Base-by-base conservation (phyloP, 1,139 yeast species). In the Yamadazyma kanchanaburiensis region DNA sequence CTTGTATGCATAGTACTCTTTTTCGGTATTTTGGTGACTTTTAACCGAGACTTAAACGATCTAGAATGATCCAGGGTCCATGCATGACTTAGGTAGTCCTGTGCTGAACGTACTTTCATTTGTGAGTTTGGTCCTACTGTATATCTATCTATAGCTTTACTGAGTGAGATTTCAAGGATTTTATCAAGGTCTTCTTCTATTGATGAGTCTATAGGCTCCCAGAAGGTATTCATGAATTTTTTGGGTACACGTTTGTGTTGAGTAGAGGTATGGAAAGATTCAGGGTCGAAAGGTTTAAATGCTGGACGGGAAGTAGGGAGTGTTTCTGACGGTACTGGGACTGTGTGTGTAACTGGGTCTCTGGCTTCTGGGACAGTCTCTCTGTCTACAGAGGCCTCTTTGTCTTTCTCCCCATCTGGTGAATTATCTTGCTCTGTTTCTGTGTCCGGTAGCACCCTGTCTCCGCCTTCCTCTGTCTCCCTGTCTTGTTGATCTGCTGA, bases 1-100 rank as follows among this genome's bases (percentile, higher is more conserved):
- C 41, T 28, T 12, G 24, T 28, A 15, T 39, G 46, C 51, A 55
- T 42, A 2, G 56, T 32, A n/a, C 40, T 28, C 2, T 51, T 38
- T 15, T 52, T 50, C 1, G 74, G 74, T n/a, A 67, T 35, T 22
- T 55, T 57, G 5, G 74, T 64, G 8, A 45, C 46, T 17, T 37
- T 38, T 9, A 66, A 42, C 24, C 72, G 46, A 2, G 64, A 44
- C 27, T 42, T 37, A 34, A 67, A 67, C 6, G 72, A 60, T 12
- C 44, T 39, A 2, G 54, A 38, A 21, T 45, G 42, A 12, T 39
- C 33, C 30, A 56, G 53, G 15, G 54, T 37, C 74, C 74, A 67
- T 12, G 50, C 40, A n/a, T 49, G 48, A 4, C 48, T 32, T 5
- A 66, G 38, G 4, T 56, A 33, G 2, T 51, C 43, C 35, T 58